Evolutionary conservation across 176 grass and related monocot species (phyloP).

Genomic region (Oryza meridionalis): DNA sequence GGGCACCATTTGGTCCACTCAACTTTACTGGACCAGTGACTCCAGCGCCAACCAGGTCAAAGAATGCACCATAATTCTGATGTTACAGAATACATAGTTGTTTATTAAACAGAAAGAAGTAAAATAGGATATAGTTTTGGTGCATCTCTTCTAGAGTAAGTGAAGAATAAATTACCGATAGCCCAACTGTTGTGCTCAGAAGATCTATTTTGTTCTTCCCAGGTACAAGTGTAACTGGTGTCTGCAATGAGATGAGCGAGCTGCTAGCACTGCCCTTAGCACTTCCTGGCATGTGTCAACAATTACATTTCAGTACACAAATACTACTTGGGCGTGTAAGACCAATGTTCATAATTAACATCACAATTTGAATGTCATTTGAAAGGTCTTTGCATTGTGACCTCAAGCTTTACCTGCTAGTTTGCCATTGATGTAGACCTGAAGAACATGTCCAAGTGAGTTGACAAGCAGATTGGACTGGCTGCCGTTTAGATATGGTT

Average conservation of each 20-base stretch:
- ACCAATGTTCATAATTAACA: not conserved
- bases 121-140: conserved; percentile 18
- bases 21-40: conserved; percentile 90
- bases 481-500: conserved; percentile 76
- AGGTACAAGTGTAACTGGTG: conserved; percentile 59
- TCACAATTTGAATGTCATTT: conserved; percentile 14
- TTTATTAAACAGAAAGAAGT: not conserved
- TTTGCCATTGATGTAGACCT: conserved; percentile 78
- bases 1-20: conserved; percentile 56
- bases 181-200: conserved; percentile 90
- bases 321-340: conserved; percentile 16
- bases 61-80: conserved; percentile 97
- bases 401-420: conserved; percentile 61
- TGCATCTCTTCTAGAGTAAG: conserved; percentile 13
- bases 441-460: conserved; percentile 93
- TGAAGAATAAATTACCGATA: conserved; percentile 59
- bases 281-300: conserved; percentile 60
- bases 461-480: conserved; percentile 78
- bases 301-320: conserved; percentile 33
- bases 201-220: conserved; percentile 97
- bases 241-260: conserved; percentile 56
- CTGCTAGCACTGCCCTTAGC: conserved; percentile 56
- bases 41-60: conserved; percentile 88
- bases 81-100: not conserved
- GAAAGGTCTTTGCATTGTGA: conserved; percentile 29